phyloP scores from a whole-genome alignment of 1,284 basidiomycete species.

The Marasmius tenuissimus region DNA sequence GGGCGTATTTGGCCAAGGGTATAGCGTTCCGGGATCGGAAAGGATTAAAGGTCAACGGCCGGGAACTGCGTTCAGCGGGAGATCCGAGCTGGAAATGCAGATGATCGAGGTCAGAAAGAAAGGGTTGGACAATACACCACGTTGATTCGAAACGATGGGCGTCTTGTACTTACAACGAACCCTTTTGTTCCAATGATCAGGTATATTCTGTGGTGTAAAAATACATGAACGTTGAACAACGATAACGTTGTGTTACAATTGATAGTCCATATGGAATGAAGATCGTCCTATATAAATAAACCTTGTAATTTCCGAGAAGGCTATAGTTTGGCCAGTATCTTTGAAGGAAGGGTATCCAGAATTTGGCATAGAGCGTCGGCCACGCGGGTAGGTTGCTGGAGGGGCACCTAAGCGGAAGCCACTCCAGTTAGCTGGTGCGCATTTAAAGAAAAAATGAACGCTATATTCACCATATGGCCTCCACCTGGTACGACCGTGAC shows the following conservation, averaged over 20 bases:
- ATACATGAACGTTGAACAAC: not conserved
- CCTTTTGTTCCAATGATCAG: not conserved
- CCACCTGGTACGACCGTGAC: not conserved
- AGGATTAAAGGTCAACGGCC: not conserved
- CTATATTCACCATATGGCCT: not conserved
- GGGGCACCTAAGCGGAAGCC: not conserved
- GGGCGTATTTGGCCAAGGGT: slow-evolving; percentile 42
- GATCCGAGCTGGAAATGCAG: not conserved
- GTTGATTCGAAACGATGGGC: no score
- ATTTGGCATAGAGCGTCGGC: not conserved
- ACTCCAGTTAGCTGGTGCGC: not conserved
- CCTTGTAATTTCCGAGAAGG: no score
- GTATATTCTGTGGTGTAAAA: not conserved
- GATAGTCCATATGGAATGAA: not conserved
- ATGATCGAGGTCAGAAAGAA: not conserved
- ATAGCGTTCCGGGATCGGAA: slow-evolving; percentile 1
- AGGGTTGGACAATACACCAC: not conserved
- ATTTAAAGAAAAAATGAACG: no score
- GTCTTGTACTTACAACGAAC: no score
- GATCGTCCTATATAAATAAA: no score
- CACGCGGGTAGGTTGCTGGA: not conserved
- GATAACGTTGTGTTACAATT: not conserved
- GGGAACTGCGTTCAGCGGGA: not conserved
- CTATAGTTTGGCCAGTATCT: not conserved
- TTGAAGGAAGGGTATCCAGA: not conserved